Evolutionary conservation across 495 filamentous ascomycete species (phyloP), one percentile per base, ranked within the genome.

Genomic region (Aspergillus bridgeri): DNA sequence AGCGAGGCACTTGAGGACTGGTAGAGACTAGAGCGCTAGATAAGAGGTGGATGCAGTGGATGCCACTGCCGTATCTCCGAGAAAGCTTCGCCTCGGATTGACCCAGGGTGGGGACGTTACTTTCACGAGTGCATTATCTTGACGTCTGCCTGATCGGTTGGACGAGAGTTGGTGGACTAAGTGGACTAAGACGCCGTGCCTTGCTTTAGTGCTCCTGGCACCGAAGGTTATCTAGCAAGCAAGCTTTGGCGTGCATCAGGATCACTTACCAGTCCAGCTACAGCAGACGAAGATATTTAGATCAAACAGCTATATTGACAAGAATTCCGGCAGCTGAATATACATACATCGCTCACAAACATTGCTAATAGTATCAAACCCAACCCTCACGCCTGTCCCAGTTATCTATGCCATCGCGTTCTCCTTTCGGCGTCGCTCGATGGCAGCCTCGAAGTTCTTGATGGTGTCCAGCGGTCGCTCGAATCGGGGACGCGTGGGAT

Each of bases 381-480:
- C 8, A 1, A 44, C 27, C 20, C 56, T 29, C 25, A 33, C 38
- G 20, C 20, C 45, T 25, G 19, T 20, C 15, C 46, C 22, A 13
- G 25, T 61, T 2, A 29, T 21, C 11, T 47, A 20, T 21, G 19
- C 45, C 18, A 47, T 47, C 45, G 45, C 45, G 47, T 71, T 65
- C 33, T 69, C 61, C 47, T 69, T 67, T 21, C 65, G 69, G 45
- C 67, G 66, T 2, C 64, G 79, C 60, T 96, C 89, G 70, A 97
- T 96, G 13, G 91, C 92, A 22, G 88, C 90, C 66, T 98, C 89
- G 64, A 97, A 97, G 8, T 84, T 86, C 56, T 90, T 84, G 60
- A 98, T 96, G 0, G 93, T 98, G 61, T 97, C 93, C 13, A 98
- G 73, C 13, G 93, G 93, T 20, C 93, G 84, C 75, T 98, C 93